Base-by-base conservation (phyloP, 805 yeast genomes). In the Jamesozyma spencerorum region DNA sequence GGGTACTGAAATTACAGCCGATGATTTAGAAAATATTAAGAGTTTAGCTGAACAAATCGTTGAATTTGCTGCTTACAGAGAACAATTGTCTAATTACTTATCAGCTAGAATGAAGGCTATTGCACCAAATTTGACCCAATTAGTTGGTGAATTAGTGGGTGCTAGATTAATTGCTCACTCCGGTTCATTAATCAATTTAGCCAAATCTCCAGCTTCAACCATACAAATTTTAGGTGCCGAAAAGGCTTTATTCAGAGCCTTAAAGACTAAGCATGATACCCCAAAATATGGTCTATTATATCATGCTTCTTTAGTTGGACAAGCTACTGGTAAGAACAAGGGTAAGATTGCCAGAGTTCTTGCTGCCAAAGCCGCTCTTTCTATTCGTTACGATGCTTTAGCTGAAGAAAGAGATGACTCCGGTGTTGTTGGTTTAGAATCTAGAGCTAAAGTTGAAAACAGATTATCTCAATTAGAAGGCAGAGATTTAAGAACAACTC, bases 261-360 rank as follows among this genome's bases (percentile, higher is more conserved):
- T 90, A 60, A 90, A 90, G 74, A 92, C 98, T 45, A 92, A 92
- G 69, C 96, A 87, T 59, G 95, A 92, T 66, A 90, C 98, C 47
- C 98, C 98, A 62, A 90, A 90, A 68, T 90, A 90, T 62, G 98
- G 98, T 71, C 73, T 90, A 57, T 74, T 90, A 53, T 90, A 92
- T 73, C 97, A 90, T 64, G 95, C 97, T 44, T 85, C 96, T 24
- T 74, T 92, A 49, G 94, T 92, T 53, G 98, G 98, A 50, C 96
- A 90, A 74, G 98, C 98, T 44, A 75, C 94, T 38, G 96, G 96
- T 68, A 84, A 84, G 69, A 92, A 92, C 72, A 92, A 92, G 75
- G 98, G 98, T 72, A 92, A 88, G 74, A 86, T 92, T 63, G 97
- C 98, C 44, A 82, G 98, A 72, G 95, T 92, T 53, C 77, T 92